A percentile compares a stretch with the other conserved stretches of the same genome.
Conservation (phyloP, 129 eudicot genomes). For the Flaveria linearis region DNA sequence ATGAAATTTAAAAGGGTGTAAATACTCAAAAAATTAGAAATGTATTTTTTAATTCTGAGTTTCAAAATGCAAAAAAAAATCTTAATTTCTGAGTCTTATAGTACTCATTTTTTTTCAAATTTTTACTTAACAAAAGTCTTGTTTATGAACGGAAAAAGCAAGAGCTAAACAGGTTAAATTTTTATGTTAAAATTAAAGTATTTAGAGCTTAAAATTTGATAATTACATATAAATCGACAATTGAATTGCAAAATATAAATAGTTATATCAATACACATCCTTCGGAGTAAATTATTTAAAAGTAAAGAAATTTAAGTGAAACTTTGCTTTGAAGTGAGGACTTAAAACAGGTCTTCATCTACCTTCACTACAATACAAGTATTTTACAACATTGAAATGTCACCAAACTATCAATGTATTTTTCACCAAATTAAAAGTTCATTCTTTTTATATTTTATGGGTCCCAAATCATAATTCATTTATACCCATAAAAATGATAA, state of each 20-base stretch:
- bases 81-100: neutral
- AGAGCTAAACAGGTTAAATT: neutral
- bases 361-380: conserved; percentile 33
- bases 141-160: neutral
- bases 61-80: neutral
- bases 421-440: conserved; percentile 10
- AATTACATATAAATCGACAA: neutral
- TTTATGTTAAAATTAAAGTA: neutral
- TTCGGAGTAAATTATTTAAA: neutral
- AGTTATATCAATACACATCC: neutral
- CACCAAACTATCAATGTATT: conserved; percentile 35
- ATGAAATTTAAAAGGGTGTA: neutral
- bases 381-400: conserved; percentile 43
- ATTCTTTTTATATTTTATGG: conserved; percentile 14
- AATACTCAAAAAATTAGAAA: conserved; percentile 23
- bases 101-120: neutral
- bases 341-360: conserved; percentile 39
- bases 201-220: conserved; percentile 7
- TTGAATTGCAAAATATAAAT: neutral
- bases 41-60: neutral
- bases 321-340: conserved; percentile 81
- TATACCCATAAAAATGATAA: conserved; percentile 20
- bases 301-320: conserved; percentile 27
- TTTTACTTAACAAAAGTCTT: neutral
- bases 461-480: conserved; percentile 26